Evolutionary conservation across 225 moss, liverwort and hornwort species (phyloP).

Genomic region (Bryum argenteum): DNA sequence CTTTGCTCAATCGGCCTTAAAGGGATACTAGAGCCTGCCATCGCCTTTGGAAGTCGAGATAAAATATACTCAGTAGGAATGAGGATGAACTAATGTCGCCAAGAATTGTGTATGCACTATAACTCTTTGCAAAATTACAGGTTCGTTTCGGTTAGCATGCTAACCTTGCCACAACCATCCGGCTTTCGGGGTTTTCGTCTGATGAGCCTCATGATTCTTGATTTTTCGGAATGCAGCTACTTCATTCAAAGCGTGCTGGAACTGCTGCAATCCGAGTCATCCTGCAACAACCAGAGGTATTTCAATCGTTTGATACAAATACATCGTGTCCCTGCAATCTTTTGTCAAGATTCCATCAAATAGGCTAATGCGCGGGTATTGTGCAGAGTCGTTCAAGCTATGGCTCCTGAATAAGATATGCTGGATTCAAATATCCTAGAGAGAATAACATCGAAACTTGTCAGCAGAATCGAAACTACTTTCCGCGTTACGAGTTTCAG

Average conservation of each 20-base stretch:
- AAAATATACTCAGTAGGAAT: neutral
- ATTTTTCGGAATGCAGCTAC: slow-evolving; percentile 21
- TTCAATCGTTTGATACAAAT: neutral
- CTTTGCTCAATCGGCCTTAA: slow-evolving; percentile 2
- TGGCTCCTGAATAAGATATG: neutral
- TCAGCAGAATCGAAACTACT: neutral
- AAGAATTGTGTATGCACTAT: neutral
- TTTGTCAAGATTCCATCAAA: neutral
- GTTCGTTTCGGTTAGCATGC: slow-evolving; percentile 9
- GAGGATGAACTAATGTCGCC: slow-evolving; percentile 1
- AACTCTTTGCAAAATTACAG: neutral
- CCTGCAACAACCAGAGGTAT: slow-evolving; percentile 29
- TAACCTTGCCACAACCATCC: slow-evolving; percentile 66
- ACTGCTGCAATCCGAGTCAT: slow-evolving; percentile 29
- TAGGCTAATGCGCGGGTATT: neutral
- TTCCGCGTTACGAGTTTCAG: neutral
- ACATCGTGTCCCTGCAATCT: neutral
- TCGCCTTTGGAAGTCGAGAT: neutral
- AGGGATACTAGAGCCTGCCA: slow-evolving; percentile 8
- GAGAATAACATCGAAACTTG: slow-evolving; percentile 8
- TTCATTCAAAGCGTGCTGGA: slow-evolving; percentile 12
- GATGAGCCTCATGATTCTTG: slow-evolving; percentile 64
- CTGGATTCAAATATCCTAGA: neutral
- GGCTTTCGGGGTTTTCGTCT: slow-evolving; percentile 65
- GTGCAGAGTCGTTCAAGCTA: neutral